Conservation (phyloP, 2,329 filamentous ascomycete species). For the Penicillium paneum region DNA sequence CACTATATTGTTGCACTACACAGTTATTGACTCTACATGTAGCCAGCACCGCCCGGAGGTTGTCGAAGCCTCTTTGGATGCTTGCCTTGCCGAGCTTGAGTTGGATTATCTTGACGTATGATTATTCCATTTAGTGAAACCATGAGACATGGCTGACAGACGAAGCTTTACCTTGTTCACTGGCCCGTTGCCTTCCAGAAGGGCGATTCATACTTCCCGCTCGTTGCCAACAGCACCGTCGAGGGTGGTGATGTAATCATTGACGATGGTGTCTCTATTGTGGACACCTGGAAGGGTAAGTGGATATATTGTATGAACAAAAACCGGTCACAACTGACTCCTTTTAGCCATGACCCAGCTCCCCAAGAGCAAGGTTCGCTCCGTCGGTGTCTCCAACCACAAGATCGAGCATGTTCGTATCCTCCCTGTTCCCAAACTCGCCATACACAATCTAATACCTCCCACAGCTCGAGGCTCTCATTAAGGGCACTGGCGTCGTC, state of each 20-base stretch:
- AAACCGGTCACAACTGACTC: background rate
- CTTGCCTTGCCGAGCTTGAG: slow-evolving; percentile 51
- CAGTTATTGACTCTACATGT: slow-evolving; percentile 1
- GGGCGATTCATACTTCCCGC: slow-evolving; percentile 48
- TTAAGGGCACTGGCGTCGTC: slow-evolving; percentile 54
- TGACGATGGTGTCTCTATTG: slow-evolving; percentile 43
- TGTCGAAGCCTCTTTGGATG: slow-evolving; percentile 51
- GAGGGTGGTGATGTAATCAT: slow-evolving; percentile 44
- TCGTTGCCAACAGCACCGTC: slow-evolving; percentile 35
- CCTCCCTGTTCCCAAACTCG: background rate
- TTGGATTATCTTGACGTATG: slow-evolving; percentile 54
- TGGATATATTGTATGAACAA: background rate
- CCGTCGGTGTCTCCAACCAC: slow-evolving; percentile 46
- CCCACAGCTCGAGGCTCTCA: slow-evolving; percentile 51
- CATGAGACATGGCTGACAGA: background rate
- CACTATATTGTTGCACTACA: too few species aligned
- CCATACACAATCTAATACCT: background rate
- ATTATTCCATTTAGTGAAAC: slow-evolving; percentile 12
- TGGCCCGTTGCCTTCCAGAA: slow-evolving; percentile 45
- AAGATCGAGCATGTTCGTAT: slow-evolving; percentile 34
- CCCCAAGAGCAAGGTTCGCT: slow-evolving; percentile 41
- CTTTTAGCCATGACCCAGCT: slow-evolving; percentile 43
- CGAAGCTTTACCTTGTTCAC: slow-evolving; percentile 44
- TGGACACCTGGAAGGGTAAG: slow-evolving; percentile 44
- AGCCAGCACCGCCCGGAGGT: slow-evolving; percentile 49